phyloP scores from a whole-genome alignment of 345 rosid genomes.

The Syzygium jambos region DNA sequence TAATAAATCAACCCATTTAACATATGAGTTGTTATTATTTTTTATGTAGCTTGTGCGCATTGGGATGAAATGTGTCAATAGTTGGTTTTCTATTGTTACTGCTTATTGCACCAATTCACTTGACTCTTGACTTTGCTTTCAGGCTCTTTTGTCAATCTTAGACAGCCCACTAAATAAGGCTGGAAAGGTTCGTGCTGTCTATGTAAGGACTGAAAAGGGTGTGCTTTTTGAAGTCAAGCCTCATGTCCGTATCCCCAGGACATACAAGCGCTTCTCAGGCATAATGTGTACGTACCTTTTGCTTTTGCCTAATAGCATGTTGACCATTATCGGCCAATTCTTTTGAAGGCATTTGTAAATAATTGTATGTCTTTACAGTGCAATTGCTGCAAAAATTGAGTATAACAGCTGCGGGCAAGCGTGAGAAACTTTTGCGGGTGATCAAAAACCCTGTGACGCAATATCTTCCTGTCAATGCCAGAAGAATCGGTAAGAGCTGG shows the following conservation, averaged over 20 bases:
- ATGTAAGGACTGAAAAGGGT: constrained; percentile 79
- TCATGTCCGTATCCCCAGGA: constrained; percentile 83
- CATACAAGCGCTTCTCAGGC: constrained; percentile 75
- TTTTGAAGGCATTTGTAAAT: neutral
- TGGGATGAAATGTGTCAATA: neutral
- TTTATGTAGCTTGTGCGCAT: neutral
- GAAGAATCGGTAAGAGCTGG: constrained; percentile 52
- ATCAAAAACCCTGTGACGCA: constrained; percentile 70
- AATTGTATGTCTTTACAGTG: constrained; percentile 35
- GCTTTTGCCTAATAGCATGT: neutral
- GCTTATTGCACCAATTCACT: neutral
- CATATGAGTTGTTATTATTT: too few relatives aligned
- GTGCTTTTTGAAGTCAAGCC: constrained; percentile 85
- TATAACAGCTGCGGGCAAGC: constrained; percentile 61
- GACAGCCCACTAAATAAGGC: constrained; percentile 90
- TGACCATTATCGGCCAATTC: neutral
- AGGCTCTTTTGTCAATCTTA: constrained; percentile 73
- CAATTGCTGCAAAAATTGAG: constrained; percentile 80
- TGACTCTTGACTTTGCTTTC: neutral
- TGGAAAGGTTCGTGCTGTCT: constrained; percentile 70
- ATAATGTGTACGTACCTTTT: constrained; percentile 56
- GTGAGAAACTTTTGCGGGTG: constrained; percentile 73
- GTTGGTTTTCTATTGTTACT: neutral
- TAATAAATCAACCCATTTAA: neutral
- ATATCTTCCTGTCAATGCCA: constrained; percentile 54